Conservation (phyloP, 176 grass and related monocot genomes). For the Stipa capillata region DNA sequence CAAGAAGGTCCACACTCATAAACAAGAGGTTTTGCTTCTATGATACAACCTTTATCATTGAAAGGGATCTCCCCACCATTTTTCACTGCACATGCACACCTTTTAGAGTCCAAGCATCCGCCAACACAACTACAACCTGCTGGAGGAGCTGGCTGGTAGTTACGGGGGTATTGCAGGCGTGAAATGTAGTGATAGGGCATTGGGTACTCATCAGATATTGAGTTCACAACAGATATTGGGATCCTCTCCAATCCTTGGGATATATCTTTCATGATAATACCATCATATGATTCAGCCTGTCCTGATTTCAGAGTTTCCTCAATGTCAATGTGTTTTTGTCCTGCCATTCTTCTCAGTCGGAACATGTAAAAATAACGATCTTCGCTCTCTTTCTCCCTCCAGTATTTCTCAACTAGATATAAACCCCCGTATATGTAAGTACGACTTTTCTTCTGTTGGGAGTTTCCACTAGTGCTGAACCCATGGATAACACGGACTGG, state of each 20-base stretch:
- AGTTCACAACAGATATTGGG: conserved; percentile 66
- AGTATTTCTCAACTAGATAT: conserved; percentile 76
- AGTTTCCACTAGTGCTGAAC: conserved; percentile 23
- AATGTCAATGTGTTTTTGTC: conserved; percentile 56
- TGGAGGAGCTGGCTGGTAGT: conserved; percentile 26
- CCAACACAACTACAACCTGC: conserved; percentile 48
- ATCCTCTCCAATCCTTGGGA: conserved; percentile 67
- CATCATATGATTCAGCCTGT: conserved; percentile 21
- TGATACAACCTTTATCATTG: conserved; percentile 40
- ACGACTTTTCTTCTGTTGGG: conserved; percentile 37
- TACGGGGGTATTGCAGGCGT: conserved; percentile 29
- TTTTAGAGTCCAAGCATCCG: conserved; percentile 57
- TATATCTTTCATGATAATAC: conserved; percentile 58
- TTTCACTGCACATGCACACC: conserved; percentile 62
- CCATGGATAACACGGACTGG: conserved; percentile 74
- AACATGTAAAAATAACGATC: conserved; percentile 50
- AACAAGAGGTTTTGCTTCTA: conserved; percentile 72
- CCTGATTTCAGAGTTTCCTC: conserved; percentile 37
- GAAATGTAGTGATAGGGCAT: conserved; percentile 51
- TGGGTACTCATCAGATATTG: conserved; percentile 46
- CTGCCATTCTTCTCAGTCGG: conserved; percentile 53
- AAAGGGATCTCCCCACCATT: conserved; percentile 77
- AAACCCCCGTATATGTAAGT: conserved; percentile 70
- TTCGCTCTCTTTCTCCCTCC: conserved; percentile 42
- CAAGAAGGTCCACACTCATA: conserved; percentile 88